Percentiles rank a stretch among this genome's conserved stretches.
Conservation (phyloP, 2,329 filamentous ascomycete genomes). For the Colletotrichum spinosum region DNA sequence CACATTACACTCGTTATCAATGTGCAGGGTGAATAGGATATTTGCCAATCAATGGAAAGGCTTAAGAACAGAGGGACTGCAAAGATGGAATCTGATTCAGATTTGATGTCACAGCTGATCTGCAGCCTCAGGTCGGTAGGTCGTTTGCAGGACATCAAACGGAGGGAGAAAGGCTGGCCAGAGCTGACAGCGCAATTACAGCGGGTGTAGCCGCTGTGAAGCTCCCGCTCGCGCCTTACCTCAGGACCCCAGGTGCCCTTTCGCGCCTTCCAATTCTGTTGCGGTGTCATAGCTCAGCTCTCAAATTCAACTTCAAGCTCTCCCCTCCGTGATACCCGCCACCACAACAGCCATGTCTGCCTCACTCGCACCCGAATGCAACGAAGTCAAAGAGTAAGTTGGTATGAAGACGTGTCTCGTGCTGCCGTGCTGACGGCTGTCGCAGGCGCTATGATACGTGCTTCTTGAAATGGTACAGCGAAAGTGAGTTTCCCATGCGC, state of each 20-base stretch:
- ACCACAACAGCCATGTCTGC: conserved; percentile 78
- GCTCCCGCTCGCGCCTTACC: background rate
- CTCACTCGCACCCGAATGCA: conserved; percentile 93
- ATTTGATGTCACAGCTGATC: no score
- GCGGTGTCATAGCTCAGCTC: conserved; percentile 19
- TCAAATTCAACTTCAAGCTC: conserved; percentile 18
- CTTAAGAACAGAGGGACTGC: no score
- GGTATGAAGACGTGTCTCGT: background rate
- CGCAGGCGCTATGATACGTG: conserved; percentile 92
- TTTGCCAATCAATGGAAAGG: no score
- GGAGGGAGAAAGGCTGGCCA: no score
- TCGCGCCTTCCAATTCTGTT: conserved; percentile 12
- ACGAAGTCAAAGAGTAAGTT: conserved; percentile 91
- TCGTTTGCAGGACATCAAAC: no score
- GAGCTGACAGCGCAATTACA: conserved; percentile 8
- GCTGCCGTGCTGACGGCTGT: background rate
- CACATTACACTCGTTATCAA: no score
- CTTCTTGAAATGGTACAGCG: conserved; percentile 99
- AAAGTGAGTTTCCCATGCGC: conserved; percentile 73
- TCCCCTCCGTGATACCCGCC: background rate
- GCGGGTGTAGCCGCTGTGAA: conserved; percentile 30
- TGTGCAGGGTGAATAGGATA: no score
- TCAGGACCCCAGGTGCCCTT: no score
- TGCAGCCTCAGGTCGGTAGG: no score
- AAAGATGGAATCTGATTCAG: no score